Evolutionary conservation across 2,329 filamentous ascomycete species (phyloP).

Genomic region (Diaporthe sp.): DNA sequence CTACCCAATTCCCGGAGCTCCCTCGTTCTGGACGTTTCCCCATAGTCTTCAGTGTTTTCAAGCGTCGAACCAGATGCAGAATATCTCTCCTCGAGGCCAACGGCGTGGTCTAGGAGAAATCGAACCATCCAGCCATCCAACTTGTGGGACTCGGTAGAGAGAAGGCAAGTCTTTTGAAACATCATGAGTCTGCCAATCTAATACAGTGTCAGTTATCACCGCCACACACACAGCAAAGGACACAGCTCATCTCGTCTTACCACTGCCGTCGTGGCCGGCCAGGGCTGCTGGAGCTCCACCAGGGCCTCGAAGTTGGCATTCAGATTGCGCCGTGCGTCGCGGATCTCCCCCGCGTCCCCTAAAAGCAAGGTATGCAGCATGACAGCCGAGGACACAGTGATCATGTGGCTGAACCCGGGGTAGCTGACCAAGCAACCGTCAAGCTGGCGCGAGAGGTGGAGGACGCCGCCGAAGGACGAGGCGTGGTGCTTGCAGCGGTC

Average conservation of each 20-base stretch:
- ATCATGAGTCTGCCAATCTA: not conserved
- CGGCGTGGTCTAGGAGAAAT: not conserved
- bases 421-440: not conserved
- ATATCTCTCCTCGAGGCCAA: not conserved
- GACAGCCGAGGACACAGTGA: not conserved
- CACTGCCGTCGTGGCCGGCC: not conserved
- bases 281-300: not conserved
- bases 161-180: not conserved
- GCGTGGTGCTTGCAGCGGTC: constrained; percentile 49
- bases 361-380: not conserved
- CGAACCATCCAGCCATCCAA: constrained; percentile 3
- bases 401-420: not conserved
- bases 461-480: constrained; percentile 46
- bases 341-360: not conserved
- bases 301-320: constrained; percentile 6
- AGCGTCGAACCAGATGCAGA: not conserved
- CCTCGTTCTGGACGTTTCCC: not conserved
- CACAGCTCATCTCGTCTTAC: not conserved
- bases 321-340: not conserved
- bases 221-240: not conserved
- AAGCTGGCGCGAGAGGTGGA: not conserved
- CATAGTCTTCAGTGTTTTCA: not conserved
- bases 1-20: not conserved
- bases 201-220: not conserved
- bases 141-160: not conserved